Evolutionary conservation across 1,284 basidiomycete genomes (phyloP), one percentile per base, ranked within the genome.

Genomic region (Trichosporon ovoides): DNA sequence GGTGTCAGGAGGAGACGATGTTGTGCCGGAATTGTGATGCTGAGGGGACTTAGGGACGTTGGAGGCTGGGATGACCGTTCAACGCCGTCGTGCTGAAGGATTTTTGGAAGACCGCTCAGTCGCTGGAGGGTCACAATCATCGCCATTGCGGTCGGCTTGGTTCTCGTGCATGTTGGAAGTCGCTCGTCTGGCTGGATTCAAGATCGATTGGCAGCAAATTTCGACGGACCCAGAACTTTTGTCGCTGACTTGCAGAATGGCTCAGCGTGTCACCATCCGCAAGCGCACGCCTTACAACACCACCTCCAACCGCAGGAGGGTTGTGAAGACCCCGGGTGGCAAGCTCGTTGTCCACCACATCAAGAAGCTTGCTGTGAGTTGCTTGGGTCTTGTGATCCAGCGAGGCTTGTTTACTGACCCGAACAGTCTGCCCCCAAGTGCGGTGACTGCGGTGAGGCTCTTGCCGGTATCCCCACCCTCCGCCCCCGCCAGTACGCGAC

Each of bases 201-300:
- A 38, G 22, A 16, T 28, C 19, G 37, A 55, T 36, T 55, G 31
- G 52, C 34, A 28, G 38, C 53, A 49, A 38, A 48, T 56, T 43
- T 55, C 22, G 35, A 37, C 18, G 33, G 18, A 49, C 24, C n/a
- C 13, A n/a, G 38, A 22, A 16, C 28, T 9, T 24, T n/a, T 11
- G 43, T 48, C 19, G 43, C 61, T 63, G 52, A 63, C 61, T 22
- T 20, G 10, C 67, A 76, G 71, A 83, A 96, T 98, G 94, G 92
- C 91, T 81, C 91, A 97, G 87, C 93, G 95, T 78, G 94, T 99
- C 75, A 97, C 94, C 72, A 90, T 99, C 82, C 91, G 96, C 83
- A 98, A 95, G 82, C 91, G 95, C 78, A 89, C 89, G 73, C 88
- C 94, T 20, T 99, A 99, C 86, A 98, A 98, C 87, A 98, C 96